Evolutionary conservation across 1,139 yeast genomes (phyloP), one percentile per base, ranked within the genome.

Genomic region (Pichia sp.): DNA sequence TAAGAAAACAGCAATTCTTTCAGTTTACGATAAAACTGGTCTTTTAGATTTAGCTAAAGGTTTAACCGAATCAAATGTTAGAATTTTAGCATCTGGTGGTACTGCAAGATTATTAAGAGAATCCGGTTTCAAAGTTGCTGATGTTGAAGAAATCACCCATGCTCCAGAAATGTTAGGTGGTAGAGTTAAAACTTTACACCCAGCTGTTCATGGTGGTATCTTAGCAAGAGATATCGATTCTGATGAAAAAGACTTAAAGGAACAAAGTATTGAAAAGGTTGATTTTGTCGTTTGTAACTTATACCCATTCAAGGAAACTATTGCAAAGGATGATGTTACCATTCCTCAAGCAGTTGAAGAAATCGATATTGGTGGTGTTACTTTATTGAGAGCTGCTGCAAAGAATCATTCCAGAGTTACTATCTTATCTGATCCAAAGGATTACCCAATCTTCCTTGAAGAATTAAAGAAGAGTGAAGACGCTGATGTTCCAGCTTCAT

Each of bases 101-200:
- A 92, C 98, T 52, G 95, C 98, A 50, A 81, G 78, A 64, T 76
- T 92, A 75, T 83, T 92, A 52, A 85, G 96, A 66, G 98, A 90
- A 67, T 96, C 97, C 48, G 98, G 97, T 13, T 92, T 92, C 80
- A 94, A 95, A 45, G 97, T 92, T 27, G 96, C 89, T 58, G 98
- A 92, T 65, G 97, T 92, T 48, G 83, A 95, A 45, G 70, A 94
- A 53, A 88, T 92, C 66, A 92, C 98, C 44, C 95, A 89, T 65
- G 97, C 97, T 35, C 98, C 98, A 47, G 98, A 92, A 71, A 92
- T 92, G 96, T 77, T 92, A 59, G 96, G 97, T 51, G 98, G 98
- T 54, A 80, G 98, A 72, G 98, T 92, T 61, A 92, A 92, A 76
- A 92, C 98, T 52, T 77, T 92, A 62, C 98, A 92, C 68, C 98